These are phyloP conservation scores for Lojkania enalia DNA, from an alignment of 2,329 filamentous ascomycete genomes.

Conservation along the genomic window DNA sequence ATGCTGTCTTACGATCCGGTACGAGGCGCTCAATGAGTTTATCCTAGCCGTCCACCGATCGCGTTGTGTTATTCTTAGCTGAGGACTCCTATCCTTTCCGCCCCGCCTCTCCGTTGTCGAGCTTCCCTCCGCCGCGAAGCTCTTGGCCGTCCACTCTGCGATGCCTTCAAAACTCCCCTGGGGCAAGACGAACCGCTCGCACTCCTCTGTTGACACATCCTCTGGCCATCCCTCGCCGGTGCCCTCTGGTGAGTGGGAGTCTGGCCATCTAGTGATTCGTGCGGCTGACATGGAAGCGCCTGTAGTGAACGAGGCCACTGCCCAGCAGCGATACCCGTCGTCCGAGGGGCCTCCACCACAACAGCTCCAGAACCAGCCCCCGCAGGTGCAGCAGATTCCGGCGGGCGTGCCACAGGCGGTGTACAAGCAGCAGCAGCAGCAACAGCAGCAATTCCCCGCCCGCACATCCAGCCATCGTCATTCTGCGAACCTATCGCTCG, in stretches of 20 bases:
- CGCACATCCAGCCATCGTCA: slow-evolving; percentile 36
- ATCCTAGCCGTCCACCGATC: slow-evolving; percentile 15
- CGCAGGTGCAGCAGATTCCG: slow-evolving; percentile 10
- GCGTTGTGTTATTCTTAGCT: slow-evolving; percentile 42
- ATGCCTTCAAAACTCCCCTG: slow-evolving; percentile 45
- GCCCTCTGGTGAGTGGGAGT: slow-evolving; percentile 37
- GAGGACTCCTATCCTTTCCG: slow-evolving; percentile 19
- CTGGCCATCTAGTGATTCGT: slow-evolving; percentile 28
- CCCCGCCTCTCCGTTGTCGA: slow-evolving; percentile 19
- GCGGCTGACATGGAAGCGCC: slow-evolving; percentile 40
- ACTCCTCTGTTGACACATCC: slow-evolving; percentile 41
- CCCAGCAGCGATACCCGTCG: slow-evolving; percentile 29
- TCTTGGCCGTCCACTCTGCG: slow-evolving; percentile 30
- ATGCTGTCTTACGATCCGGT: slow-evolving; percentile 26
- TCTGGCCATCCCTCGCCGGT: slow-evolving; percentile 41
- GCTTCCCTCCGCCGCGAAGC: slow-evolving; percentile 15
- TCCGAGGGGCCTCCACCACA: slow-evolving; percentile 27
- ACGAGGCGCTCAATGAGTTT: slow-evolving; percentile 11
- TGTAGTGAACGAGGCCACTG: slow-evolving; percentile 39
- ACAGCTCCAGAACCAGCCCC: slow-evolving; percentile 8
- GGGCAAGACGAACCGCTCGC: slow-evolving; percentile 45
- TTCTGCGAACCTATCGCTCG: slow-evolving; percentile 36
- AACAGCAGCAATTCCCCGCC: slow-evolving; percentile 28
- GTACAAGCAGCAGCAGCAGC: slow-evolving; percentile 4
- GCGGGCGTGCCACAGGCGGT: slow-evolving; percentile 1